Evolutionary conservation across 257 asterid genomes (phyloP).

Genomic region (Scutellaria baicalensis): DNA sequence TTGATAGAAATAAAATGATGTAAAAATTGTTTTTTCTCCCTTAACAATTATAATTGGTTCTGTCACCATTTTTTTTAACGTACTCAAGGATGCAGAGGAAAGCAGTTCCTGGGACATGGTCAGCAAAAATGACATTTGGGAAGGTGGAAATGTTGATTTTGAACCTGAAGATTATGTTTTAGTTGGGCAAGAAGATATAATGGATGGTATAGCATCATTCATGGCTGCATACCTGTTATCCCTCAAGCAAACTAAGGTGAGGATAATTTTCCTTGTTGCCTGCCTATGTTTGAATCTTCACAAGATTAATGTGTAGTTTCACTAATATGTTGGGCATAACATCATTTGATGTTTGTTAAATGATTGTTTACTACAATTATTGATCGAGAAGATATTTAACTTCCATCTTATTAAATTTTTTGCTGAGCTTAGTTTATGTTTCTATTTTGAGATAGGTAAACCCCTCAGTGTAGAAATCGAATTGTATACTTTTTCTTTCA

Average conservation of each 20-base stretch:
- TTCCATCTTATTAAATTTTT: neutral
- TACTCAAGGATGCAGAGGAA: conserved; percentile 59
- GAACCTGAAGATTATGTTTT: conserved; percentile 80
- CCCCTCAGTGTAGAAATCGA: no score
- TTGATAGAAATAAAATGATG: conserved; percentile 1
- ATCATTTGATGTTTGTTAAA: neutral
- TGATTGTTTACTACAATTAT: neutral
- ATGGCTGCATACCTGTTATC: conserved; percentile 94
- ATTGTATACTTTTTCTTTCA: no score
- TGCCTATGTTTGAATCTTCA: conserved; percentile 3
- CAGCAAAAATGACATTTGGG: conserved; percentile 85
- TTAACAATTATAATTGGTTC: conserved; percentile 4
- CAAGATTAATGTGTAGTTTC: neutral
- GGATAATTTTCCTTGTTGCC: neutral
- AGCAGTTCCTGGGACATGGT: conserved; percentile 94
- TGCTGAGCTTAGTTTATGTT: neutral
- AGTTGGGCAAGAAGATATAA: conserved; percentile 94
- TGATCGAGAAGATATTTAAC: neutral
- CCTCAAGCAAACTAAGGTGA: conserved; percentile 88
- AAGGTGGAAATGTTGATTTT: conserved; percentile 49
- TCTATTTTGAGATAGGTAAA: neutral
- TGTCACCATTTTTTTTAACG: conserved; percentile 9
- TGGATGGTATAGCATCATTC: conserved; percentile 96
- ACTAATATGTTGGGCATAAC: neutral
- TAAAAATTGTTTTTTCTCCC: neutral